phyloP scores from a whole-genome alignment of 2,329 filamentous ascomycete genomes.

The Rugonectria rugulosa region DNA sequence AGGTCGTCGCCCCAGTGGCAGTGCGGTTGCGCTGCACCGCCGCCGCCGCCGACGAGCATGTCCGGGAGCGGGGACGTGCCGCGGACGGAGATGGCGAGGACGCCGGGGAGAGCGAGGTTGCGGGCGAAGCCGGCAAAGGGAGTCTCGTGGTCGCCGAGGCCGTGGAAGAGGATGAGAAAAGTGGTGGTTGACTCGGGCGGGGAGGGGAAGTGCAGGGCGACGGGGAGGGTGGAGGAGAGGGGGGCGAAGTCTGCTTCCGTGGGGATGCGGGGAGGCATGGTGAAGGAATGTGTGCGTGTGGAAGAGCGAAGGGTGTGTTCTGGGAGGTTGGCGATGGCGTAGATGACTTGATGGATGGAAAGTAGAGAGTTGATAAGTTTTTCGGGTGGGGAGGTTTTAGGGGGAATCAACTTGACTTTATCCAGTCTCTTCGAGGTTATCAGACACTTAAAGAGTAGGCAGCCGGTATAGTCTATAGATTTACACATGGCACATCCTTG shows the following conservation, averaged over 20 bases:
- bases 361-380: too few relatives aligned
- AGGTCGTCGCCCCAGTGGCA: constrained; percentile 76
- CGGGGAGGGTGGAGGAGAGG: constrained; percentile 50
- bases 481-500: too few relatives aligned
- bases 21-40: constrained; percentile 39
- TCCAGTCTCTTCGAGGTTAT: not conserved
- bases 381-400: too few relatives aligned
- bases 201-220: constrained; percentile 57
- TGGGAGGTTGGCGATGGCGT: not conserved
- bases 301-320: not conserved
- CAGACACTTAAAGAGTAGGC: too few relatives aligned
- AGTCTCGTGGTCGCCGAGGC: constrained; percentile 77
- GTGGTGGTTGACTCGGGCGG: constrained; percentile 72
- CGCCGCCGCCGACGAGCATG: constrained; percentile 59
- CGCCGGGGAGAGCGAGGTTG: constrained; percentile 77
- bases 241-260: constrained; percentile 58
- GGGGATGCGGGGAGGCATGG: constrained; percentile 59
- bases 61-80: constrained; percentile 75
- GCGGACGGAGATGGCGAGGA: constrained; percentile 76
- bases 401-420: not conserved
- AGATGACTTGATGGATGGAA: not conserved
- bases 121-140: constrained; percentile 75
- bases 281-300: too few relatives aligned
- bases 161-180: constrained; percentile 83
- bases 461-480: too few relatives aligned